These are phyloP conservation scores for Leishmania mexicana DNA, from an alignment of 208 protist genomes.

Conservation along the genomic window DNA sequence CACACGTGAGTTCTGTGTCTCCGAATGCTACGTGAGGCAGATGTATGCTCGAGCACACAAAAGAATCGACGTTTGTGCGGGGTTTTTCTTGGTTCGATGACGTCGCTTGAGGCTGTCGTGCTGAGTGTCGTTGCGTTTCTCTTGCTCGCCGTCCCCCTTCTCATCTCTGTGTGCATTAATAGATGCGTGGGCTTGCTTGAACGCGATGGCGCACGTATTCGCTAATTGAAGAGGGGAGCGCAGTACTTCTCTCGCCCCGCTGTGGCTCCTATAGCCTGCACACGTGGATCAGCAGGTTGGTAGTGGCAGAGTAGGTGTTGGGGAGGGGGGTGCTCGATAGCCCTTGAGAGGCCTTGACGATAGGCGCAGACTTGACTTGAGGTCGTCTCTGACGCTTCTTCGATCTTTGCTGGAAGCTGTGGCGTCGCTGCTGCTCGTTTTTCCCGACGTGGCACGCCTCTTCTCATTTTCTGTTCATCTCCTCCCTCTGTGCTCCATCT, in stretches of 20 bases:
- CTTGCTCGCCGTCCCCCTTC: not conserved
- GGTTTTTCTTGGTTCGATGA: not conserved
- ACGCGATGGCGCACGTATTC: too few species aligned
- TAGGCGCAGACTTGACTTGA: not conserved
- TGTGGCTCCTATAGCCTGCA: not conserved
- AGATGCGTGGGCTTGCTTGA: not conserved
- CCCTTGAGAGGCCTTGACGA: not conserved
- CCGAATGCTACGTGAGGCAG: not conserved
- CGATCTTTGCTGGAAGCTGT: not conserved
- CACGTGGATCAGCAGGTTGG: not conserved
- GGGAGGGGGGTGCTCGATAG: not conserved
- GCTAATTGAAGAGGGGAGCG: not conserved
- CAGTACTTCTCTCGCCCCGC: not conserved
- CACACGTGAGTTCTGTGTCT: not conserved
- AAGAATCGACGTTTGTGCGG: not conserved
- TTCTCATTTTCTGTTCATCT: not conserved
- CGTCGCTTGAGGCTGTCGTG: not conserved
- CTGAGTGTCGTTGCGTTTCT: not conserved
- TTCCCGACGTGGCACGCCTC: not conserved
- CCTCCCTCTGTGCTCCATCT: not conserved
- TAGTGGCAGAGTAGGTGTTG: not conserved
- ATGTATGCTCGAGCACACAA: too few species aligned
- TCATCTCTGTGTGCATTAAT: not conserved
- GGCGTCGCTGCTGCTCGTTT: not conserved
- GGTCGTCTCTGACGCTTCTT: not conserved